Evolutionary conservation across 225 moss, liverwort and hornwort species (phyloP).

Genomic region (Antitrichia curtipendula): DNA sequence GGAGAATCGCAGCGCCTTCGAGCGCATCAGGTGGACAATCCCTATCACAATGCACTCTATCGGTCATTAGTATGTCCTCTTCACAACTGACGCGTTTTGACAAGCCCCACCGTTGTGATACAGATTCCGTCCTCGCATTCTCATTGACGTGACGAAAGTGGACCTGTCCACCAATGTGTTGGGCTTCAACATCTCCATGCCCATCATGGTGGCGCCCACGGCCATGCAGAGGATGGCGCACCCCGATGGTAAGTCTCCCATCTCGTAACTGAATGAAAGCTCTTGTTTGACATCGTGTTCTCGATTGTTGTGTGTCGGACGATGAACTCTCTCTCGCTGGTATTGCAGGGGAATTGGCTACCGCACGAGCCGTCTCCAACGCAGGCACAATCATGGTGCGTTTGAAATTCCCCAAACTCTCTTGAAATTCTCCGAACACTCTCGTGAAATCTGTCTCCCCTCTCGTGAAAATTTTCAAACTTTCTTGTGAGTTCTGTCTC

Average conservation of each 20-base stretch:
- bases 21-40: slow-evolving; percentile 44
- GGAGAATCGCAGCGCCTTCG: slow-evolving; percentile 62
- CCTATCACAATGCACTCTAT: not conserved
- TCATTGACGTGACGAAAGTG: slow-evolving; percentile 57
- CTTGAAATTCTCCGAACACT: not conserved
- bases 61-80: not conserved
- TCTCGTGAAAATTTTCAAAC: not conserved
- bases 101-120: not conserved
- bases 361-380: slow-evolving; percentile 54
- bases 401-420: not conserved
- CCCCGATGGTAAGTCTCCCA: slow-evolving; percentile 31
- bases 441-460: not conserved
- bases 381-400: slow-evolving; percentile 67
- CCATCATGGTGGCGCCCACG: slow-evolving; percentile 94
- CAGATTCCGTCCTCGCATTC: slow-evolving; percentile 78
- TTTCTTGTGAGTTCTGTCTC: not conserved
- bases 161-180: slow-evolving; percentile 56
- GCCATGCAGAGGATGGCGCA: slow-evolving; percentile 83
- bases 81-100: not conserved
- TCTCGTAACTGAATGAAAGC: not conserved
- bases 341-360: slow-evolving; percentile 68
- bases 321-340: not conserved
- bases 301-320: not conserved
- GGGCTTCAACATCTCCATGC: slow-evolving; percentile 80
- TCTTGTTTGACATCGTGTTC: not conserved